Percentiles rank a stretch among this genome's conserved stretches.
These are phyloP conservation scores for Tephrocybe sp. DNA, from an alignment of 768 basidiomycete genomes.

Conservation along the genomic window DNA sequence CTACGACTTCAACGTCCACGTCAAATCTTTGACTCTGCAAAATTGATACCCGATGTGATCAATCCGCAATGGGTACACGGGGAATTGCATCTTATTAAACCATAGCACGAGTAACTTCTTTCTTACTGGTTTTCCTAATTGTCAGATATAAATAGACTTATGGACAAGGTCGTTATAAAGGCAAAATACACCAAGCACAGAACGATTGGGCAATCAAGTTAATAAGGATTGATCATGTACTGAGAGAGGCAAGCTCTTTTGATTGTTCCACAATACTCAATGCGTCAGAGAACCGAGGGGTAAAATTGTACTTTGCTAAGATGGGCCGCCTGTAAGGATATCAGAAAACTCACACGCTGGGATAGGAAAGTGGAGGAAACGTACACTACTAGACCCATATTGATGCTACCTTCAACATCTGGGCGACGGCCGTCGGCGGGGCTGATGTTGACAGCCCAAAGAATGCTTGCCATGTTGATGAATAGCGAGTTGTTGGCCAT, in stretches of 20 bases:
- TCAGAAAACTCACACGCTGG: neutral
- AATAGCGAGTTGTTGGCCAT: conserved; percentile 15
- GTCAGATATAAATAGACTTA: too few relatives aligned
- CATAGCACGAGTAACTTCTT: too few relatives aligned
- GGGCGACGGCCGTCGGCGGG: neutral
- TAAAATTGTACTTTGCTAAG: neutral
- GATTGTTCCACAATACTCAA: neutral
- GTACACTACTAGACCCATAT: neutral
- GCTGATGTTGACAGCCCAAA: conserved; percentile 13
- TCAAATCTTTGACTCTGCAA: too few relatives aligned
- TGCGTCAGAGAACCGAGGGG: neutral
- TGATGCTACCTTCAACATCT: neutral
- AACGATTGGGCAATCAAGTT: too few relatives aligned
- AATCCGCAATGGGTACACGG: too few relatives aligned
- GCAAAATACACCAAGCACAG: too few relatives aligned
- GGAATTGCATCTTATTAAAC: too few relatives aligned
- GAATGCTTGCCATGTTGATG: conserved; percentile 12
- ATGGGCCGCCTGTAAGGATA: neutral
- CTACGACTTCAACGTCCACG: too few relatives aligned
- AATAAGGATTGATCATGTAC: too few relatives aligned
- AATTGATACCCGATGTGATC: too few relatives aligned
- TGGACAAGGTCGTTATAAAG: too few relatives aligned
- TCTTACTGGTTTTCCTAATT: too few relatives aligned
- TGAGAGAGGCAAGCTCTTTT: neutral
- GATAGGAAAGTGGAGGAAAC: neutral